phyloP scores from a whole-genome alignment of 1,284 basidiomycete genomes.

The Pseudozyma pruni region DNA sequence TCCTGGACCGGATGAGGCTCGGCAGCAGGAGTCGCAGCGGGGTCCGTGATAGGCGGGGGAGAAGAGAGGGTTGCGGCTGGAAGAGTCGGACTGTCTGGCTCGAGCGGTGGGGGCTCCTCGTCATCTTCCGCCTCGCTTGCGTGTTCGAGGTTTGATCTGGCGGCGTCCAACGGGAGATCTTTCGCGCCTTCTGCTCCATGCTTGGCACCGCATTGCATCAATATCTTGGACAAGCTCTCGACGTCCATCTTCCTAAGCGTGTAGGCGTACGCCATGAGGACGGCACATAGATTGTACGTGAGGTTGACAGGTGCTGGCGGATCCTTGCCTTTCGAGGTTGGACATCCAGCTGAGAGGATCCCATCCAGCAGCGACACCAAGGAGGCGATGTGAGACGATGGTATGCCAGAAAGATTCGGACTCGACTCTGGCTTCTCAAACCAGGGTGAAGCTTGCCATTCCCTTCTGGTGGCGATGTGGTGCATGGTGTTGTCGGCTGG shows the following conservation, averaged over 20 bases:
- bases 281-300: conserved; percentile 42
- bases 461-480: background rate
- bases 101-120: conserved; percentile 48
- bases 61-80: background rate
- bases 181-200: too few relatives aligned
- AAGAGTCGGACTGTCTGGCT: conserved; percentile 22
- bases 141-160: too few relatives aligned
- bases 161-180: too few relatives aligned
- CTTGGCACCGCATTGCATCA: too few relatives aligned
- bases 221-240: conserved; percentile 24
- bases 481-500: background rate
- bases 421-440: conserved; percentile 19
- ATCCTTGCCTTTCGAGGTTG: background rate
- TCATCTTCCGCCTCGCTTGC: conserved; percentile 8
- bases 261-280: conserved; percentile 53
- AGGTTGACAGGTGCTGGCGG: conserved; percentile 12
- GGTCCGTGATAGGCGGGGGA: background rate
- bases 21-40: background rate
- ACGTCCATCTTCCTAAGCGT: conserved; percentile 43
- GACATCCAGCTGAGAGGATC: conserved; percentile 1
- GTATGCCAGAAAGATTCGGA: background rate
- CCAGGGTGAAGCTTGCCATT: conserved; percentile 25
- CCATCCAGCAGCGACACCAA: conserved; percentile 13
- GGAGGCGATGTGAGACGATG: background rate
- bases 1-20: background rate